These are phyloP conservation scores for Rhizopus microsporus DNA, from an alignment of 371 early-diverging fungal species.

Conservation along the genomic window DNA sequence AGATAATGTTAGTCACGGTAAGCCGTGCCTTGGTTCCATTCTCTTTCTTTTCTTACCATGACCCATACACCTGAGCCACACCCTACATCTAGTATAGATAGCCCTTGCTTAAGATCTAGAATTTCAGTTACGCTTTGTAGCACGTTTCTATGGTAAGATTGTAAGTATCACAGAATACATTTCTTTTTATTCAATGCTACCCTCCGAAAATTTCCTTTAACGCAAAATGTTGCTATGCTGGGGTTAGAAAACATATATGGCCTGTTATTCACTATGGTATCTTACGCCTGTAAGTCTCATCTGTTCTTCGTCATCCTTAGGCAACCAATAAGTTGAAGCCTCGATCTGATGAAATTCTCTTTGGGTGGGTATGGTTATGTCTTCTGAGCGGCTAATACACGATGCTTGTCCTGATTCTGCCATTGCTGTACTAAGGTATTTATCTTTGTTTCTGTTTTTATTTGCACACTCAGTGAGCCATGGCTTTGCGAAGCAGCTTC, in stretches of 20 bases:
- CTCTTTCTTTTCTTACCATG: slow-evolving; percentile 30
- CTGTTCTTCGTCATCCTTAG: slow-evolving; percentile 30
- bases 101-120: slow-evolving; percentile 4
- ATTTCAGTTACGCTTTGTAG: slow-evolving; percentile 6
- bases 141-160: slow-evolving; percentile 12
- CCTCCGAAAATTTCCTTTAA: slow-evolving; percentile 27
- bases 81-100: slow-evolving; percentile 46
- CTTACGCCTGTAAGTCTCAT: slow-evolving; percentile 26
- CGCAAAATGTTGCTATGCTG: slow-evolving; percentile 40
- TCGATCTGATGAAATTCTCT: slow-evolving; percentile 22
- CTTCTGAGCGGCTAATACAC: too few species aligned
- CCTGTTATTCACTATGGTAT: background rate
- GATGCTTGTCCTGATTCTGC: too few species aligned
- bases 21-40: slow-evolving; percentile 18
- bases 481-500: too few species aligned
- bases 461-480: too few species aligned
- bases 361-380: too few species aligned
- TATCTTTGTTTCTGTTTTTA: too few species aligned
- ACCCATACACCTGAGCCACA: slow-evolving; percentile 60
- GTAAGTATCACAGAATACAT: background rate
- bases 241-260: background rate
- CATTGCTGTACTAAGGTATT: too few species aligned
- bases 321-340: slow-evolving; percentile 27
- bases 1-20: slow-evolving; percentile 1
- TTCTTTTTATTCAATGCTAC: slow-evolving; percentile 11